Evolutionary conservation across 1,284 basidiomycete genomes (phyloP).

Genomic region (Marasmius fiardii): DNA sequence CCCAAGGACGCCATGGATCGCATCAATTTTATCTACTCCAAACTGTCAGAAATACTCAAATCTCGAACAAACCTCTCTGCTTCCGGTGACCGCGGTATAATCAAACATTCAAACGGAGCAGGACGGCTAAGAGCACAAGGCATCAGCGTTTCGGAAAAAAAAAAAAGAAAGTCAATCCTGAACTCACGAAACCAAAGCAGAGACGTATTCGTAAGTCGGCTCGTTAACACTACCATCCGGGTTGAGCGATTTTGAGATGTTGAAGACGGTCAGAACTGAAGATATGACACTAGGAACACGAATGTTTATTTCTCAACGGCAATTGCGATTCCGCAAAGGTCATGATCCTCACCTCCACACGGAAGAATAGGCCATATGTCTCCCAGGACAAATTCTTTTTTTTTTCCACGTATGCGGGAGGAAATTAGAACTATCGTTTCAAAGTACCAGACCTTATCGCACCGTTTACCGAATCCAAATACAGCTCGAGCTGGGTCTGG

Average conservation of each 20-base stretch:
- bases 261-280: conserved; percentile 33
- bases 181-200: conserved; percentile 24
- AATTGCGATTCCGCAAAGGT: conserved; percentile 24
- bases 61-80: background rate
- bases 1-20: too few relatives aligned
- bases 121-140: background rate
- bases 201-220: conserved; percentile 20
- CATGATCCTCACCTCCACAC: background rate
- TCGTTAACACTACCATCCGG: conserved; percentile 25
- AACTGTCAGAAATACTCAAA: background rate
- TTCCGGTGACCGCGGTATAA: background rate
- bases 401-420: background rate
- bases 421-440: too few relatives aligned
- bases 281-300: conserved; percentile 34
- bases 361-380: background rate
- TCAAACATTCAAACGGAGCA: background rate
- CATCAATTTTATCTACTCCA: too few relatives aligned
- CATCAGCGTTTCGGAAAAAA: too few relatives aligned
- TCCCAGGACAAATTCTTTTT: conserved; percentile 23
- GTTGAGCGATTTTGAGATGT: conserved; percentile 28
- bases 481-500: conserved; percentile 22
- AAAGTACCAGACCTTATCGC: too few relatives aligned
- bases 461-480: conserved; percentile 33
- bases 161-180: too few relatives aligned
- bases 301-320: conserved; percentile 29